phyloP scores from a whole-genome alignment of 2,329 filamentous ascomycete species.

The Penicillium sp. region DNA sequence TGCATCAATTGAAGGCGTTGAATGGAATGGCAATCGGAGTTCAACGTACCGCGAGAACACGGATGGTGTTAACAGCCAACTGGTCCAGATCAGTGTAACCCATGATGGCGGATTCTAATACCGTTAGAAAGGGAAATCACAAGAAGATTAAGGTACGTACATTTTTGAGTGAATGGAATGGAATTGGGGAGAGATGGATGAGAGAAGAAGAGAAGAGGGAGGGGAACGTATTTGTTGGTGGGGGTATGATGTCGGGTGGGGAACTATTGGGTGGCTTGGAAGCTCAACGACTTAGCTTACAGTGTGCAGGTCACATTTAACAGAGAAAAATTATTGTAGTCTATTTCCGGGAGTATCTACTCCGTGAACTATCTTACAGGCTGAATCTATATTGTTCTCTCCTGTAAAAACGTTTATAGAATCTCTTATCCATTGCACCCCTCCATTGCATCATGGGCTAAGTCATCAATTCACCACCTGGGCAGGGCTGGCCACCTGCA shows the following conservation, averaged over 20 bases:
- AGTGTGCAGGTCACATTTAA: background rate
- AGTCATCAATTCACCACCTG: background rate
- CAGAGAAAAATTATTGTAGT: background rate
- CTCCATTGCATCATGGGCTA: conserved; percentile 4
- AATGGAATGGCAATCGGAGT: background rate
- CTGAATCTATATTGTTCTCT: background rate
- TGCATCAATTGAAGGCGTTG: conserved; percentile 3
- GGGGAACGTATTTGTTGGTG: conserved; percentile 32
- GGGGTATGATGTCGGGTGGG: conserved; percentile 31
- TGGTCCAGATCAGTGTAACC: conserved; percentile 82
- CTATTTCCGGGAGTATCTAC: background rate
- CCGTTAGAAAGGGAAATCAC: conserved; percentile 14
- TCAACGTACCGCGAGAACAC: conserved; percentile 81
- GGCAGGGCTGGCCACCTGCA: background rate
- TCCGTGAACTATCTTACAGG: background rate
- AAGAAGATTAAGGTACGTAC: conserved; percentile 10
- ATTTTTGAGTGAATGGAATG: conserved; percentile 10
- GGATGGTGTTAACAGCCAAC: conserved; percentile 97
- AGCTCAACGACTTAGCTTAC: background rate
- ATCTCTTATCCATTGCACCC: background rate
- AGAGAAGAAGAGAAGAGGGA: conserved; percentile 20
- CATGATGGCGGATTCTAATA: conserved; percentile 60
- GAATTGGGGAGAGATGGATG: conserved; percentile 19
- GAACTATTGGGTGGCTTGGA: background rate
- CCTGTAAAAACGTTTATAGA: background rate